Base-by-base conservation (phyloP, 176 grass and related monocot genomes). In the Urochloa ruziziensis region DNA sequence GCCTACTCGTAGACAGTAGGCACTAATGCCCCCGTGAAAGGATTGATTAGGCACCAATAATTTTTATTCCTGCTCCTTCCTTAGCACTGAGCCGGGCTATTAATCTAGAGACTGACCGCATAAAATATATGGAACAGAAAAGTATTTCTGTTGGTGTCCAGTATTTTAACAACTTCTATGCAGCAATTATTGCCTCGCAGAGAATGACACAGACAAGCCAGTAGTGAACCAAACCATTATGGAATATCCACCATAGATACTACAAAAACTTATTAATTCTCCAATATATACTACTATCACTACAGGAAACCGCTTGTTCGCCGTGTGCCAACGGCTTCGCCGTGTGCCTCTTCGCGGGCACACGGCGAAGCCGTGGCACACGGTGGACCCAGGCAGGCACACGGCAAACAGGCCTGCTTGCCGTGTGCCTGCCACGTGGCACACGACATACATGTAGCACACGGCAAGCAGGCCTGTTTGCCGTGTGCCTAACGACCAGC, bases 181-280 rank as follows among this genome's bases (percentile, higher is more conserved):
- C 70, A 44, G 16, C 87, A 85, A 81, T 63, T 81, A 85, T 82
- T 81, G 53, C 30, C 25, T 27, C 27, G 28, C 24, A n/a, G 52
- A 69, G 88, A 62, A 85, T 64, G 77, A 85, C 21, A 44, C 70
- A 70, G 88, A 77, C 78, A 71, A 67, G 43, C 29, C 64, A 52
- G 82, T 69, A 54, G 82, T 53, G 59, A 61, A 77, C 80, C 72
- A 67, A 77, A 82, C 42, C 43, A 65, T 63, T 72, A 30, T 23
- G 2, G 1, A 21, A 46, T 6, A 7, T 0, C 24, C 6, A 7
- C 58, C 4, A 19, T 16, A 54, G 13, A 52, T 56, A 13, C 7
- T 67, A 1, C 0, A 73, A 69, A 16, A 21, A 33, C 14, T 30
- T 1, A 5, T 7, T 15, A 36, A 51, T 35, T 51, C 12, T 67